phyloP scores from a whole-genome alignment of 2,329 filamentous ascomycete genomes.

The Chaetomiaceae sp. region DNA sequence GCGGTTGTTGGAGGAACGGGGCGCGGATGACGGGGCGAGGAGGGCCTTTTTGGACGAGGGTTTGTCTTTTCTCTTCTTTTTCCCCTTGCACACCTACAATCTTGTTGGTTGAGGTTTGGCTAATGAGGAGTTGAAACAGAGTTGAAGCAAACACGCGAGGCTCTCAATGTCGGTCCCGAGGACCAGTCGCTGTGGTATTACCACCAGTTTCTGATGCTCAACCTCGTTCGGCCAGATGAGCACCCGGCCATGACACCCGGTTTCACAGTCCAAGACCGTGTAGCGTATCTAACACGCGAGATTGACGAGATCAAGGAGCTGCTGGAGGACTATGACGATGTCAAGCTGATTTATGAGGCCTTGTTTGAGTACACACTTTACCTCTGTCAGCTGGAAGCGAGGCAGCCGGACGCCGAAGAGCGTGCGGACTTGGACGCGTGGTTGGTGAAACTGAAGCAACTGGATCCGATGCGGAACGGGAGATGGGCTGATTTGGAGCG shows the following conservation, averaged over 20 bases:
- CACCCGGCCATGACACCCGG: conserved; percentile 59
- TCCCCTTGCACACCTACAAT: neutral
- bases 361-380: conserved; percentile 68
- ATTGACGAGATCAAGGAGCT: conserved; percentile 68
- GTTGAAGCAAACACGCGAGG: conserved; percentile 68
- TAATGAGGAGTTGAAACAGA: conserved; percentile 47
- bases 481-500: conserved; percentile 70
- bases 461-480: conserved; percentile 71
- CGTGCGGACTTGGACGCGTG: conserved; percentile 47
- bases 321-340: conserved; percentile 52
- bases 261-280: conserved; percentile 57
- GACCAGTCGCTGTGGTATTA: conserved; percentile 98
- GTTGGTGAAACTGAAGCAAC: conserved; percentile 60
- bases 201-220: conserved; percentile 79
- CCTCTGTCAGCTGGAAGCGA: conserved; percentile 50
- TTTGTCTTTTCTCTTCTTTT: conserved; percentile 29
- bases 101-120: neutral
- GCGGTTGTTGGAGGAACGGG: conserved; percentile 65
- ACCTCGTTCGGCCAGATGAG: conserved; percentile 50
- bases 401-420: conserved; percentile 38
- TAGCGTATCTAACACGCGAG: conserved; percentile 64
- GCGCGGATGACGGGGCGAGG: conserved; percentile 59
- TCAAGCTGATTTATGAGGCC: conserved; percentile 86
- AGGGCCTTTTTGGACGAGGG: conserved; percentile 67
- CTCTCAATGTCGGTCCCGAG: conserved; percentile 82